Conservation (phyloP, 345 rosid genomes). For the Eucalyptus cladocalyx region DNA sequence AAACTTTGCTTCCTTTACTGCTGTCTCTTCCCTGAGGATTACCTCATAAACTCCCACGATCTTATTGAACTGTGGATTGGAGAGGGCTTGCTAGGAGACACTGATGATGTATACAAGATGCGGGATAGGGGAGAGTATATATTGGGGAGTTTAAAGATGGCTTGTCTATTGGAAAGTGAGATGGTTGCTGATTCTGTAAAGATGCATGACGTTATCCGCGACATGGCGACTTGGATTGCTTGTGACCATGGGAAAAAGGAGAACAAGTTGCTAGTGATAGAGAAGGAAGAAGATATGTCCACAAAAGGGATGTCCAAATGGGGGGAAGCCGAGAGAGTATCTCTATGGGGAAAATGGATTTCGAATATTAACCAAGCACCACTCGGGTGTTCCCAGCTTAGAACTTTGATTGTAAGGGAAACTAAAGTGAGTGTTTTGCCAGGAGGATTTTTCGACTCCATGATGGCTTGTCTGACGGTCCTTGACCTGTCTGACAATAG, state of each 20-base stretch:
- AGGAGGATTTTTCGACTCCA: not conserved
- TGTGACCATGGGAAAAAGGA: not conserved
- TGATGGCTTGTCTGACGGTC: not conserved
- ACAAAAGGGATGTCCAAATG: not conserved
- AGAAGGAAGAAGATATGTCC: rapidly evolving
- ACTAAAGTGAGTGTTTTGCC: rapidly evolving
- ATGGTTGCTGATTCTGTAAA: rapidly evolving
- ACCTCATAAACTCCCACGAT: not conserved
- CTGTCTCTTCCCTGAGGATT: slow-evolving; percentile 1
- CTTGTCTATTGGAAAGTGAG: not conserved
- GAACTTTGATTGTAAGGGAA: not conserved
- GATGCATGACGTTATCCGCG: slow-evolving; percentile 11
- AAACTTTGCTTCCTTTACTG: slow-evolving; percentile 1
- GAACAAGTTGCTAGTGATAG: not conserved
- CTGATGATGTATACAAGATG: not conserved
- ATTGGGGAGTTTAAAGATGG: not conserved
- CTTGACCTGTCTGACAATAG: rapidly evolving
- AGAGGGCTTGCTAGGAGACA: slow-evolving; percentile 2
- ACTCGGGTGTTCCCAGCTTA: rapidly evolving
- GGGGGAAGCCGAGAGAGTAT: not conserved
- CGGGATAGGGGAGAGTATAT: not conserved
- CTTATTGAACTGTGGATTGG: slow-evolving; percentile 6
- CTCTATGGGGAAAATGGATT: not conserved
- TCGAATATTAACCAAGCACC: rapidly evolving
- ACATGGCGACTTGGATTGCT: slow-evolving; percentile 2